Conservation (phyloP, 139 green algal genomes). For the Limnomonas spitsbergensis region DNA sequence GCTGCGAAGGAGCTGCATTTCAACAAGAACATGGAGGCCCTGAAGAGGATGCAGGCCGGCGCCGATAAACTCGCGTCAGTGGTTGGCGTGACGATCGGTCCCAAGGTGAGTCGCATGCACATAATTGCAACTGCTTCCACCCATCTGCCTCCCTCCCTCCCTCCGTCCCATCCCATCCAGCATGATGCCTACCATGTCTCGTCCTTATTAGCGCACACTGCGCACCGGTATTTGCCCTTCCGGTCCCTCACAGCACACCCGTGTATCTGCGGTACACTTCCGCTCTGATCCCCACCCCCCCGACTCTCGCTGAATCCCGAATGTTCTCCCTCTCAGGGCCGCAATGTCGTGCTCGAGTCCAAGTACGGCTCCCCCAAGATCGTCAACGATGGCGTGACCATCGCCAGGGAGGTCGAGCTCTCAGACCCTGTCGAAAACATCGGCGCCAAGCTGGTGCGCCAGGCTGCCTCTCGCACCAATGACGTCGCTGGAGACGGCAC, state of each 20-base stretch:
- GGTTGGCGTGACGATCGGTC: constrained; percentile 97
- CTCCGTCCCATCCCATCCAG: too few relatives aligned
- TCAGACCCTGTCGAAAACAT: constrained; percentile 99
- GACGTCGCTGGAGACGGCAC: constrained; percentile 97
- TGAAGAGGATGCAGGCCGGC: constrained; percentile 96
- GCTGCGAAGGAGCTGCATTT: constrained; percentile 99
- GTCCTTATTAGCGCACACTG: too few relatives aligned
- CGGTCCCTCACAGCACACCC: too few relatives aligned
- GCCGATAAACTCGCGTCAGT: constrained; percentile 97
- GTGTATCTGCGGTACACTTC: too few relatives aligned
- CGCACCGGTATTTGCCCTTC: too few relatives aligned
- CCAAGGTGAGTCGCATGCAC: too few relatives aligned
- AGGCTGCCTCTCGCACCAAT: constrained; percentile 93
- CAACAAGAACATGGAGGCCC: constrained; percentile 93
- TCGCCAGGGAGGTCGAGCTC: constrained; percentile 93
- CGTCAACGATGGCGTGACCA: constrained; percentile 98
- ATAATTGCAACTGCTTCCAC: too few relatives aligned
- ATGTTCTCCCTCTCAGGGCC: too few relatives aligned
- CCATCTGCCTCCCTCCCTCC: too few relatives aligned
- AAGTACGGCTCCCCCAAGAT: constrained; percentile 99
- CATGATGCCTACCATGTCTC: too few relatives aligned
- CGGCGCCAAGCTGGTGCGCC: constrained; percentile 93
- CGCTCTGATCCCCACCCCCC: too few relatives aligned
- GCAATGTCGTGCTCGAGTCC: constrained; percentile 98
- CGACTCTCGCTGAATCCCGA: too few relatives aligned